Conservation (phyloP, 139 green algal genomes). For the Edaphochlamys debaryana region DNA sequence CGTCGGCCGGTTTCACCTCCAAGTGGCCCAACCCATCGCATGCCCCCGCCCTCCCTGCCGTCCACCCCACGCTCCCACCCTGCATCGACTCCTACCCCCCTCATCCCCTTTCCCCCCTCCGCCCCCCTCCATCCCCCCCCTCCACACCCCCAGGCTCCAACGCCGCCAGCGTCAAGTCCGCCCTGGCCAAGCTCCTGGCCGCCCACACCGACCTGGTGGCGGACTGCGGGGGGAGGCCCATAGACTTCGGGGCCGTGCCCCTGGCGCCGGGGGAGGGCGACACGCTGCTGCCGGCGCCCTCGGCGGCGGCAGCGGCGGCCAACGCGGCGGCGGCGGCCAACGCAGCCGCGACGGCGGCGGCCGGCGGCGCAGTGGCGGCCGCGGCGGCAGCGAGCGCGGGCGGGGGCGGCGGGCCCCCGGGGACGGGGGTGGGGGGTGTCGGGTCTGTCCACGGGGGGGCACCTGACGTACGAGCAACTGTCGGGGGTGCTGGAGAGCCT, state of each 20-base stretch:
- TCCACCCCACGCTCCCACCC: no score
- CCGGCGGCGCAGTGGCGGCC: not conserved
- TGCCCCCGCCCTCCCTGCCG: not conserved
- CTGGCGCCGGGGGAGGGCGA: conserved; percentile 10
- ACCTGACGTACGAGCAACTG: conserved; percentile 54
- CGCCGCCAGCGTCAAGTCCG: conserved; percentile 35
- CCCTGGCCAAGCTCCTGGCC: conserved; percentile 52
- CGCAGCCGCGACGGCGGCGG: not conserved
- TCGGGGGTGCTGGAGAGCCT: conserved; percentile 47
- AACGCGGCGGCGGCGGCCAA: not conserved
- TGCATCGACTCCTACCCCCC: no score
- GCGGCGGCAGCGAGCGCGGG: not conserved
- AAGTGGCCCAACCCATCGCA: no score
- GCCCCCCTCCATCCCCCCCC: not conserved
- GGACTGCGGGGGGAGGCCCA: conserved; percentile 21
- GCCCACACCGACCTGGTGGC: conserved; percentile 32
- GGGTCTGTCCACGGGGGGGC: conserved; percentile 13
- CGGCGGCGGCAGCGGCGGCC: not conserved
- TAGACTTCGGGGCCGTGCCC: conserved; percentile 49
- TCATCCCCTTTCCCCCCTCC: not conserved
- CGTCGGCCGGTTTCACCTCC: not conserved
- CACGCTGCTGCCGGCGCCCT: not conserved
- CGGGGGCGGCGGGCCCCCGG: not conserved
- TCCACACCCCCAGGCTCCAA: conserved; percentile 20
- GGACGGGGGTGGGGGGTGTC: not conserved